Base-by-base conservation (phyloP, 306 rosid species). In the Cajanus cajan region DNA sequence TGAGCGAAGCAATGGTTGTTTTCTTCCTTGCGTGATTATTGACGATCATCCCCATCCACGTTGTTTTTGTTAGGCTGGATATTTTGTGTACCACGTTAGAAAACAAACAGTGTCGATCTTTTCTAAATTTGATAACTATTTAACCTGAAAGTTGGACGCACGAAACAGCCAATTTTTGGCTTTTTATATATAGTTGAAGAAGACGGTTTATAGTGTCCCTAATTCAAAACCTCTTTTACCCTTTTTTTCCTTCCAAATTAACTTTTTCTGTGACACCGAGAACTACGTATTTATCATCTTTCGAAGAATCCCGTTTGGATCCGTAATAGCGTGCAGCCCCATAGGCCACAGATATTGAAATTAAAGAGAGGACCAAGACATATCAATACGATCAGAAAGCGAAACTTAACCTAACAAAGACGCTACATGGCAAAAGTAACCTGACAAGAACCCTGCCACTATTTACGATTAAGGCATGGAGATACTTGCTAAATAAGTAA, bases 331-430 rank as follows among this genome's bases (percentile, higher is more conserved):
- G 88, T 86, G 85, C 88, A 34, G 37, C 81, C 39, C 58, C 71
- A 33, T 82, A 33, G 57, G 59, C 91, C 83, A 71, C 83, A 73
- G 57, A 63, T 57, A 25, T 59, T 67, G 50, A 55, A 52, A 39
- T 39, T 41, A 41, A 54, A n/a, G 78, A 51, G 67, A 77, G 43
- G 70, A 75, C 59, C 59, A 58, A 39, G 81, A 66, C 68, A 25
- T 57, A 71, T 66, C 43, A 69, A 40, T 48, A 22, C 39, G 65
- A 71, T 79, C 28, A 36, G 91, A 90, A 61, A 87, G 82, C 70
- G 87, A 90, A 80, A 78, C 71, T 50, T 74, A 75, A 88, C 88
- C 91, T 82, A 87, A 84, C 87, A 81, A 64, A 39, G 80, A 82
- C 51, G 58, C 43, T 64, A 52, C 43, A 21, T 15, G 82, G 34